Percentiles rank a stretch among this genome's conserved stretches.
phyloP scores from a whole-genome alignment of 2,329 filamentous ascomycete genomes.

The Stachybotrys echinatus region DNA sequence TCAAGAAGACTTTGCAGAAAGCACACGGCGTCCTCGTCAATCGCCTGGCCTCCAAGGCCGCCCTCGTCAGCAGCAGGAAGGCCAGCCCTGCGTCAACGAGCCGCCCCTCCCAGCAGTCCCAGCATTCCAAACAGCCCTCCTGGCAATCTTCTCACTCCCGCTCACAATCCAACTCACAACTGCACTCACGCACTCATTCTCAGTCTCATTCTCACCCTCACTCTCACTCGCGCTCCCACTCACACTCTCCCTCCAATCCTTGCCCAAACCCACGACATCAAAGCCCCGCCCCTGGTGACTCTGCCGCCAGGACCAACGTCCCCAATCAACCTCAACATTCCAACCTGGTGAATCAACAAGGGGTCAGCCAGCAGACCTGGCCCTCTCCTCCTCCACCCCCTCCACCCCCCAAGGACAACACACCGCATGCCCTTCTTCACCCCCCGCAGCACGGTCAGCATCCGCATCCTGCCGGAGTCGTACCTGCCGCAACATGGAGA shows the following conservation, averaged over 20 bases:
- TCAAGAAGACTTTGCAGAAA: slow-evolving; percentile 77
- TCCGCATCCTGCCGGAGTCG: neutral
- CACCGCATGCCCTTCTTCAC: neutral
- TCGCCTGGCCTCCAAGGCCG: slow-evolving; percentile 38
- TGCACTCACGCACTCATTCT: neutral
- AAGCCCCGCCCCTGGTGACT: too few relatives aligned
- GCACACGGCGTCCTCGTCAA: slow-evolving; percentile 68
- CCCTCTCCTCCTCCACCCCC: neutral
- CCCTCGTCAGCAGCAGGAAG: slow-evolving; percentile 9
- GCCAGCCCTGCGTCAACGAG: slow-evolving; percentile 4
- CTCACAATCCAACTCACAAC: neutral
- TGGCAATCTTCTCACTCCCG: neutral
- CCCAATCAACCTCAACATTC: neutral
- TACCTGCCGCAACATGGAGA: neutral
- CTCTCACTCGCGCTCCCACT: neutral
- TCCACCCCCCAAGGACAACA: neutral
- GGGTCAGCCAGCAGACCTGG: neutral
- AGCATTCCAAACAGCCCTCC: neutral
- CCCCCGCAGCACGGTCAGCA: slow-evolving; percentile 1
- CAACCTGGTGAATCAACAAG: neutral
- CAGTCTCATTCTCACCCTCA: neutral
- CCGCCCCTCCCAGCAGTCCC: neutral
- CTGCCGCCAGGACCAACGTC: too few relatives aligned
- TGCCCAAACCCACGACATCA: neutral
- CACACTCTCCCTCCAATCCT: neutral